phyloP scores from a whole-genome alignment of 176 grass and related monocot species.

The Paspalum notatum region DNA sequence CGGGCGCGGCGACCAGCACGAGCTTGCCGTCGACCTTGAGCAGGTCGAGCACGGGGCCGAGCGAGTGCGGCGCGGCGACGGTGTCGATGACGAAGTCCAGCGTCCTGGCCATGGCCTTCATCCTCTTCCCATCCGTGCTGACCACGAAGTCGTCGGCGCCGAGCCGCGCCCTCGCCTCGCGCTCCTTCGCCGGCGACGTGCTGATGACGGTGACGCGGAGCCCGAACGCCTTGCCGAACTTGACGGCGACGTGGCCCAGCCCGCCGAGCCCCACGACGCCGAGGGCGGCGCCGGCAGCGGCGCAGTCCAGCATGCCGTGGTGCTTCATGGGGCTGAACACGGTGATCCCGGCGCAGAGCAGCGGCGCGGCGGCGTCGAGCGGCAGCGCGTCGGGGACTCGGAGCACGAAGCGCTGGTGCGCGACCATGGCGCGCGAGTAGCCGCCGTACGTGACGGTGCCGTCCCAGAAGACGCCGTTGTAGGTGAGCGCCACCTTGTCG shows the following conservation, averaged over 20 bases:
- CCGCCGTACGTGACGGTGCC: conserved; percentile 90
- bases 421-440: conserved; percentile 73
- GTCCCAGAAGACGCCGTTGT: conserved; percentile 87
- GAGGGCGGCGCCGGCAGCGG: neutral
- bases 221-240: neutral
- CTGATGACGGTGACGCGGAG: conserved; percentile 9
- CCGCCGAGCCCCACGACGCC: neutral
- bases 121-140: conserved; percentile 57
- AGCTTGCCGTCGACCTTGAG: conserved; percentile 75
- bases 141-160: conserved; percentile 62
- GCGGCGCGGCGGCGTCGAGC: conserved; percentile 56
- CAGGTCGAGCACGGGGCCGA: conserved; percentile 76
- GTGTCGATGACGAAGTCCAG: conserved; percentile 89
- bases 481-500: conserved; percentile 71
- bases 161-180: conserved; percentile 61
- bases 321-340: conserved; percentile 80
- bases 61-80: conserved; percentile 66
- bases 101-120: conserved; percentile 57
- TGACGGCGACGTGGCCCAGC: neutral
- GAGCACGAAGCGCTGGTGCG: conserved; percentile 70
- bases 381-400: conserved; percentile 58
- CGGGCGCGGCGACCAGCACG: conserved; percentile 73
- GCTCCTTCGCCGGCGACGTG: conserved; percentile 66
- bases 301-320: conserved; percentile 37
- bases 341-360: conserved; percentile 77